Evolutionary conservation across 805 yeast species (phyloP).

Genomic region (Kodamaea sagamina): DNA sequence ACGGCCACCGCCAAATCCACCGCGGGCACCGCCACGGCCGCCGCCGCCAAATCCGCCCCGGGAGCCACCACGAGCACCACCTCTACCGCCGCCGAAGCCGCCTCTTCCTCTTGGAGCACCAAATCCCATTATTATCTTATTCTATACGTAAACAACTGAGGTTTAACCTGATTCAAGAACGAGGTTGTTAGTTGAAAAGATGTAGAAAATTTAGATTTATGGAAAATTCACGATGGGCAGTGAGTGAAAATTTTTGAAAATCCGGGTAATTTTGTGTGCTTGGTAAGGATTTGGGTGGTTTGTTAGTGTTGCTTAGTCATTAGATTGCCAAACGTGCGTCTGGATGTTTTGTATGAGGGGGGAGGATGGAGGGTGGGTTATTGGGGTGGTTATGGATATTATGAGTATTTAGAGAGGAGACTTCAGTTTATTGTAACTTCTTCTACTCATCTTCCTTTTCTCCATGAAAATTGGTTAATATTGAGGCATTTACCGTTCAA

Average conservation of each 20-base stretch:
- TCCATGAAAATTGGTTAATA: too few species aligned
- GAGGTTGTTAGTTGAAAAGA: conserved; percentile 1
- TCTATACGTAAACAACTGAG: conserved; percentile 5
- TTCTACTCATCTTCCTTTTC: too few species aligned
- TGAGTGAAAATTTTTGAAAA: conserved; percentile 15
- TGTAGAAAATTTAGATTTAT: conserved; percentile 5
- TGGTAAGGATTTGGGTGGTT: conserved; percentile 4
- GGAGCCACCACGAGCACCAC: conserved; percentile 42
- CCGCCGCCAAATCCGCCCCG: conserved; percentile 56
- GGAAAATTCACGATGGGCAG: conserved; percentile 9
- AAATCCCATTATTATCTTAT: conserved; percentile 62
- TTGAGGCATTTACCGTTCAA: too few species aligned
- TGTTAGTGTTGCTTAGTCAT: conserved; percentile 11
- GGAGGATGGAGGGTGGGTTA: background rate
- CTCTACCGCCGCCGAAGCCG: conserved; percentile 49
- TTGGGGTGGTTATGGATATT: too few species aligned
- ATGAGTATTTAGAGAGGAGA: too few species aligned
- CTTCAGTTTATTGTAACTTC: too few species aligned
- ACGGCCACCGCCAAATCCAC: conserved; percentile 37
- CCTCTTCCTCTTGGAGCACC: conserved; percentile 67
- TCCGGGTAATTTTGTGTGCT: conserved; percentile 15
- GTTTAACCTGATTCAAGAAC: conserved; percentile 8
- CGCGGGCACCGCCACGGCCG: conserved; percentile 48
- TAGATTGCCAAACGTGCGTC: conserved; percentile 10
- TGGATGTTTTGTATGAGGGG: conserved; percentile 9